phyloP scores from a whole-genome alignment of 345 rosid genomes.

The Hypericum perforatum region DNA sequence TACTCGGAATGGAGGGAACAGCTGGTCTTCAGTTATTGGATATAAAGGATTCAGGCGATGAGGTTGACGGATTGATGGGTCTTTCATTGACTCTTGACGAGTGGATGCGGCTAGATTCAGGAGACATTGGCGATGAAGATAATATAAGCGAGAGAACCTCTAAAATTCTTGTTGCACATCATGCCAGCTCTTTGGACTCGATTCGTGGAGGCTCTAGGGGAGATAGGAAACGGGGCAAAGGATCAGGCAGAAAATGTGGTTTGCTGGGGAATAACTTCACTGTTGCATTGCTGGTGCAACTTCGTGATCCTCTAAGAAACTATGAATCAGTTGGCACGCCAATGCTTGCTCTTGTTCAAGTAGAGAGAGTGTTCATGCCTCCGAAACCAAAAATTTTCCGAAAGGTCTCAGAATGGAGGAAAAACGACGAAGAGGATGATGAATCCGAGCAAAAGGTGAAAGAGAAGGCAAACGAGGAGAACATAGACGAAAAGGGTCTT shows the following conservation, averaged over 20 bases:
- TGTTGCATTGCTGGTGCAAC: conserved; percentile 84
- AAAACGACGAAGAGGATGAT: conserved; percentile 38
- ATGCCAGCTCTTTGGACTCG: conserved; percentile 58
- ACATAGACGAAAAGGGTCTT: conserved; percentile 31
- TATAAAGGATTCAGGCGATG: conserved; percentile 44
- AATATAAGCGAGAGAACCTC: conserved; percentile 74
- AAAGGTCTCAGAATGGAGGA: conserved; percentile 50
- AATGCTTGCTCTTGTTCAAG: conserved; percentile 92
- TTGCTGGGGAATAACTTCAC: conserved; percentile 88
- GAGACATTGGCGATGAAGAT: conserved; percentile 67
- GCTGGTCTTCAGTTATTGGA: conserved; percentile 79
- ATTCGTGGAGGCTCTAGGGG: conserved; percentile 63
- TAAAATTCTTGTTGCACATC: conserved; percentile 82
- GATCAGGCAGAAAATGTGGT: conserved; percentile 59
- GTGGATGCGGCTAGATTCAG: conserved; percentile 90
- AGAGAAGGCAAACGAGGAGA: conserved; percentile 18
- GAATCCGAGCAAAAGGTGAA: conserved; percentile 24
- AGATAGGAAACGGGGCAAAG: conserved; percentile 53
- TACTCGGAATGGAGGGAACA: conserved; percentile 70
- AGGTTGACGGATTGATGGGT: conserved; percentile 73
- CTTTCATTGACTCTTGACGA: conserved; percentile 83
- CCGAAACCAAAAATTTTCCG: conserved; percentile 74
- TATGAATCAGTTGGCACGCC: conserved; percentile 90
- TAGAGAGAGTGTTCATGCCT: conserved; percentile 81
- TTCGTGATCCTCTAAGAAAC: conserved; percentile 69